These are phyloP conservation scores for Mortierella antarctica DNA, from an alignment of 192 early-diverging fungal genomes.

Conservation along the genomic window DNA sequence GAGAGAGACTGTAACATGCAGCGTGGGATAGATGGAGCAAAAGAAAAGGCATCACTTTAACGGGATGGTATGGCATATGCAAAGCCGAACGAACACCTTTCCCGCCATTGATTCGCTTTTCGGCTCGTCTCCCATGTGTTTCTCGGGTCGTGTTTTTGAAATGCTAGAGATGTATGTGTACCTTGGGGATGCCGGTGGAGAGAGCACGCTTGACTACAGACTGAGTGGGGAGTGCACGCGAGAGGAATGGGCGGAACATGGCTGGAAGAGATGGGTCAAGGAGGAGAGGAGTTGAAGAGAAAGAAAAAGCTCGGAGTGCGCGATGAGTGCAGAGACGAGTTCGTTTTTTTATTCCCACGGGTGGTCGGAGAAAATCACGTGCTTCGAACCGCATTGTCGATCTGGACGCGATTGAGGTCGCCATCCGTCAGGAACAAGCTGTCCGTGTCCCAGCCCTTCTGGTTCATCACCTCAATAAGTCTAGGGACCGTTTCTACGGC, in stretches of 20 bases:
- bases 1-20: not conserved
- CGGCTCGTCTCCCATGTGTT: not conserved
- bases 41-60: not conserved
- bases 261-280: not conserved
- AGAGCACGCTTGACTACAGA: slow-evolving; percentile 20
- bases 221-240: slow-evolving; percentile 24
- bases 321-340: not conserved
- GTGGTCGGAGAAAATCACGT: not conserved
- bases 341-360: slow-evolving; percentile 13
- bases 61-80: too few species aligned
- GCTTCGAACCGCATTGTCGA: not conserved
- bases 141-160: not conserved
- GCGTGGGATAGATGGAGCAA: too few species aligned
- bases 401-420: slow-evolving; percentile 38
- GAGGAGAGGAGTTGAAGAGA: slow-evolving; percentile 19
- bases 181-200: slow-evolving; percentile 47
- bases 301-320: slow-evolving; percentile 30
- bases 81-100: too few species aligned
- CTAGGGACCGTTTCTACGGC: slow-evolving; percentile 51
- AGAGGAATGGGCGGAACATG: slow-evolving; percentile 39
- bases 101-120: too few species aligned
- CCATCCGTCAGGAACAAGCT: slow-evolving; percentile 56
- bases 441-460: slow-evolving; percentile 64
- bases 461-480: slow-evolving; percentile 49
- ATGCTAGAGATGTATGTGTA: not conserved